These are phyloP conservation scores for Pyrus hybrid DNA, from an alignment of 331 rosid species.

Conservation along the genomic window DNA sequence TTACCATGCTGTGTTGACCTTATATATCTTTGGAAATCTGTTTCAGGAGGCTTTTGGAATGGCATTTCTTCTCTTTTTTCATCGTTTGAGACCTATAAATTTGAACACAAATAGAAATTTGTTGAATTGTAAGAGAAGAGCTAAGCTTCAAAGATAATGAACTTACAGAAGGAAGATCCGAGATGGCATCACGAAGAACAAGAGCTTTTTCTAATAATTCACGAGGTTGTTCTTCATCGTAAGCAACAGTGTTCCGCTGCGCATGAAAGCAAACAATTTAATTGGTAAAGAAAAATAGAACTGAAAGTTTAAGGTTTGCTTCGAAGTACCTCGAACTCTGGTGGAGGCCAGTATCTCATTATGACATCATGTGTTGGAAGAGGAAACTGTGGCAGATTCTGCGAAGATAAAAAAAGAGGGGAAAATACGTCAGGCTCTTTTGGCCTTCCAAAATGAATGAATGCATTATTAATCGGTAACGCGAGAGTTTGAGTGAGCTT, in stretches of 20 bases:
- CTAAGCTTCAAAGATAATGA: neutral
- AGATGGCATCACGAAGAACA: constrained; percentile 83
- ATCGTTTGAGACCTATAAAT: constrained; percentile 42
- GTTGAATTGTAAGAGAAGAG: neutral
- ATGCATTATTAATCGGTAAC: neutral
- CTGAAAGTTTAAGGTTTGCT: neutral
- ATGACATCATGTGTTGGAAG: constrained; percentile 88
- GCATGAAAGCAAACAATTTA: constrained; percentile 20
- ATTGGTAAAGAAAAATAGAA: constrained; percentile 1
- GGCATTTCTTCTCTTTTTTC: constrained; percentile 63
- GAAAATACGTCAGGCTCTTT: constrained; percentile 11
- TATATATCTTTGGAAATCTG: constrained; percentile 81
- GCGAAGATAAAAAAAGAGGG: neutral
- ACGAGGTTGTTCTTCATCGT: constrained; percentile 45
- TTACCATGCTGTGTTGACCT: constrained; percentile 75
- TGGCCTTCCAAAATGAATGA: neutral
- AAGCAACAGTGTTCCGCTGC: constrained; percentile 82
- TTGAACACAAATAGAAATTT: constrained; percentile 12
- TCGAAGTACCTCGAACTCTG: constrained; percentile 66
- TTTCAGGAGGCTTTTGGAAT: constrained; percentile 61
- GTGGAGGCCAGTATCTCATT: constrained; percentile 83
- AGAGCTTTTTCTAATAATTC: constrained; percentile 48
- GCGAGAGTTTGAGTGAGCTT: neutral
- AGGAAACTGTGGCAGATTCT: constrained; percentile 92
- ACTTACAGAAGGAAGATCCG: constrained; percentile 81